Evolutionary conservation across 345 rosid genomes (phyloP).

Genomic region (Nasturtium officinale): DNA sequence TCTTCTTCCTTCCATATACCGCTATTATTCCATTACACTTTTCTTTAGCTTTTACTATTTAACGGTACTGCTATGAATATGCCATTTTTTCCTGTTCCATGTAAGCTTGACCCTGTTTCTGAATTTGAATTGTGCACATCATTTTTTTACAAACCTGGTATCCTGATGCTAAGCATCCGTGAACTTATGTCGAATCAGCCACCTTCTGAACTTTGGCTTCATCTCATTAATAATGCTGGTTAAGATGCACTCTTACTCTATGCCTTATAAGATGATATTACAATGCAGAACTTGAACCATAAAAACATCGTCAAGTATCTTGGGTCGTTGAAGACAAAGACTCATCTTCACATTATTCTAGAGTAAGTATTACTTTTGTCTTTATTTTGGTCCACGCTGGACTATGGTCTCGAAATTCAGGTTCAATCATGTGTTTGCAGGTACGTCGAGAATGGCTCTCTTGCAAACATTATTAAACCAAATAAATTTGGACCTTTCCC

Average conservation of each 20-base stretch:
- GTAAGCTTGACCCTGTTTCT: slow-evolving; percentile 3
- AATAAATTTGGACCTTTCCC: slow-evolving; percentile 99
- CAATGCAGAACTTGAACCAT: slow-evolving; percentile 86
- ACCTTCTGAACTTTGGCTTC: slow-evolving; percentile 17
- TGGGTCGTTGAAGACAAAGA: slow-evolving; percentile 89
- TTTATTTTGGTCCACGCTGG: slow-evolving; percentile 18
- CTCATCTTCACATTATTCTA: slow-evolving; percentile 94
- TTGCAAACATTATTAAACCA: slow-evolving; percentile 97
- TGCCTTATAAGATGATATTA: slow-evolving; percentile 18
- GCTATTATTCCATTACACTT: background rate
- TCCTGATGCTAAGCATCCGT: background rate
- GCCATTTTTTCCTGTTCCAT: background rate
- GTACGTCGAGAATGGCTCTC: slow-evolving; percentile 98
- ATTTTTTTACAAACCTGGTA: background rate
- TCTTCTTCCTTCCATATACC: slow-evolving; percentile 10
- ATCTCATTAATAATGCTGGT: background rate
- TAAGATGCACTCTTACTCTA: background rate
- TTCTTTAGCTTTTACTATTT: background rate
- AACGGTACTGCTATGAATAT: background rate
- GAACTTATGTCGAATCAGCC: background rate
- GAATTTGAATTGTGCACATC: background rate
- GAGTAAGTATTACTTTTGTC: slow-evolving; percentile 64
- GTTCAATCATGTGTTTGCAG: slow-evolving; percentile 45
- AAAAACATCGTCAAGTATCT: slow-evolving; percentile 97
- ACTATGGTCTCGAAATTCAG: slow-evolving; percentile 10